Conservation (phyloP, 306 rosid genomes). For the Fragaria nilgerrensis region DNA sequence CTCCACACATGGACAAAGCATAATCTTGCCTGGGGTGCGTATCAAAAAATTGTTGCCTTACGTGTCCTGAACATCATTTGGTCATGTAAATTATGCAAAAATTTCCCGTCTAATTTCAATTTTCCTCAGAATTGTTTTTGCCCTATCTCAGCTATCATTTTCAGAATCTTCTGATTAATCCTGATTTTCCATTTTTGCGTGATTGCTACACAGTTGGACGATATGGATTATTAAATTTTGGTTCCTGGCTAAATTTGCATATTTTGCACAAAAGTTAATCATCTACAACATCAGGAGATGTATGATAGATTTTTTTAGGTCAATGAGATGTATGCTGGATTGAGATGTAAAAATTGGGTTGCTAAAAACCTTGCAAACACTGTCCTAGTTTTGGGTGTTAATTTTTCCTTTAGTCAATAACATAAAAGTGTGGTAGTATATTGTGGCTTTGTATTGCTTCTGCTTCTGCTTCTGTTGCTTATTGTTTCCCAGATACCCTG, state of each 20-base stretch:
- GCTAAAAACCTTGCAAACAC: neutral
- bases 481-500: constrained; percentile 6
- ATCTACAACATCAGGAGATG: neutral
- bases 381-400: neutral
- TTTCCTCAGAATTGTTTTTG: neutral
- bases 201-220: neutral
- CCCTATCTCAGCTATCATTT: neutral
- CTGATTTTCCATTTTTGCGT: neutral
- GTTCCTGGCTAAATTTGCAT: neutral
- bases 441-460: neutral
- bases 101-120: neutral
- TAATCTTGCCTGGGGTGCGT: neutral
- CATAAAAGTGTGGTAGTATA: neutral
- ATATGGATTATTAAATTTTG: neutral
- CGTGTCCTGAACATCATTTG: neutral
- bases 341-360: neutral
- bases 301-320: no score
- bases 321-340: neutral
- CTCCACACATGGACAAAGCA: neutral
- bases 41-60: neutral
- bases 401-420: neutral
- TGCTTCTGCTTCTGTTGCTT: neutral
- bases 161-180: neutral
- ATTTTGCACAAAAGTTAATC: neutral
- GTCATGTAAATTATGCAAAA: neutral